Percentiles rank a stretch among this genome's conserved stretches.
Conservation (phyloP, 345 rosid species). For the Pelargonium nanum region DNA sequence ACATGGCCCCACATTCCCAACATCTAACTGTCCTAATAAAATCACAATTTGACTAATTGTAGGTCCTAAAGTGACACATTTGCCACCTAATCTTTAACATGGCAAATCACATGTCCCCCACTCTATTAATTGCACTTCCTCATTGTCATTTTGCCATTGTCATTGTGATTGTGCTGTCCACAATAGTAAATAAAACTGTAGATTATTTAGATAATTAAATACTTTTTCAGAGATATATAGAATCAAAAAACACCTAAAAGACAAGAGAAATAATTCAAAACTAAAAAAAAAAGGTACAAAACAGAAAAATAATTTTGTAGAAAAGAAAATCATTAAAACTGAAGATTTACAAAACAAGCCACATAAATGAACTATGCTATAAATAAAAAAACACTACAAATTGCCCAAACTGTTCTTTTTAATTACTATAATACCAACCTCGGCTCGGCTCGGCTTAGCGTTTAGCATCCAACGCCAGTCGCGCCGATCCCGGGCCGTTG, state of each 20-base stretch:
- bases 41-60: background rate
- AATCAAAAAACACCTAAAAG: background rate
- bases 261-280: background rate
- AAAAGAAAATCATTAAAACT: background rate
- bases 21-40: conserved; percentile 9
- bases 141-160: background rate
- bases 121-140: background rate
- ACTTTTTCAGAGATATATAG: too few species aligned
- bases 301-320: background rate
- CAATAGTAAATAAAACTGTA: too few species aligned
- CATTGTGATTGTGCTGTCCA: too few species aligned
- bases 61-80: background rate
- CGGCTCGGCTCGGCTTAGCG: conserved; percentile 21
- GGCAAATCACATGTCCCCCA: background rate
- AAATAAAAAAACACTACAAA: conserved; percentile 11
- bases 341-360: conserved; percentile 16
- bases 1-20: conserved; percentile 1
- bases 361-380: background rate
- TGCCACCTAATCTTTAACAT: background rate
- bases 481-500: conserved; percentile 62
- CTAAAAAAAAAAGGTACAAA: too few species aligned
- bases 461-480: conserved; percentile 70
- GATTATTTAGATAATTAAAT: too few species aligned
- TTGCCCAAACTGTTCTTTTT: background rate
- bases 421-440: conserved; percentile 5